Evolutionary conservation across 805 yeast genomes (phyloP), one percentile per base, ranked within the genome.

Genomic region (Kodamaea kakaduensis): DNA sequence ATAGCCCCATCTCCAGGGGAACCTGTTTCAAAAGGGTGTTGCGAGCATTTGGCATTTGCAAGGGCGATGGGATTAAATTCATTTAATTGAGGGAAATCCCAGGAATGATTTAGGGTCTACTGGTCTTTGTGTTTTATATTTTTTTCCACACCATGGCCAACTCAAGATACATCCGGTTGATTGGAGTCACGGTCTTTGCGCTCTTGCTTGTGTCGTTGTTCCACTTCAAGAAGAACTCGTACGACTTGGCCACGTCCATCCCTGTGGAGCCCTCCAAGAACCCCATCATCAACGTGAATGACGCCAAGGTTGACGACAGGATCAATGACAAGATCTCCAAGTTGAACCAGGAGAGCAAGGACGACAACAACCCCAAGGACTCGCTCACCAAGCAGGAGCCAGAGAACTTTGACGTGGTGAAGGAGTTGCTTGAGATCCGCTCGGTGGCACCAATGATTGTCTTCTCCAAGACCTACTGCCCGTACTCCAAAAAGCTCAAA

Each of bases 401-500:
- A 9, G 44, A 41, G 14, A 43, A 38, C 17, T 65, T 55, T 36
- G 69, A 65, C 46, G 61, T 69, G 2, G 63, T 55, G 10, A 50
- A 56, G 32, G 71, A 56, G 36, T 76, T 78, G 42, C 58, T 71
- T 26, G 70, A 68, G 34, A 82, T 84, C 21, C 52, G 88, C 35
- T 46, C 70, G 6, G 44, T 77, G 29, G 67, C 85, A 1, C 93
- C 94, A 12, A 74, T 84, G 51, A 73, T 78, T 12, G 61, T 84
- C 4, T 77, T 78, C 47, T 80, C 67, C 37, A 67, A 67, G 41
- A 47, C 68, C 2, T 58, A 65, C 51, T 84, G 96, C 62, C 97
- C 96, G 19, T 86, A 68, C 58, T 84, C 94, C 14, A 74, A 72
- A 51, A 69, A 67, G 36, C 71, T 89, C 50, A 93, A 89, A 63